Evolutionary conservation across 139 green algal genomes (phyloP).

Genomic region (Axilococcus clingmanii): DNA sequence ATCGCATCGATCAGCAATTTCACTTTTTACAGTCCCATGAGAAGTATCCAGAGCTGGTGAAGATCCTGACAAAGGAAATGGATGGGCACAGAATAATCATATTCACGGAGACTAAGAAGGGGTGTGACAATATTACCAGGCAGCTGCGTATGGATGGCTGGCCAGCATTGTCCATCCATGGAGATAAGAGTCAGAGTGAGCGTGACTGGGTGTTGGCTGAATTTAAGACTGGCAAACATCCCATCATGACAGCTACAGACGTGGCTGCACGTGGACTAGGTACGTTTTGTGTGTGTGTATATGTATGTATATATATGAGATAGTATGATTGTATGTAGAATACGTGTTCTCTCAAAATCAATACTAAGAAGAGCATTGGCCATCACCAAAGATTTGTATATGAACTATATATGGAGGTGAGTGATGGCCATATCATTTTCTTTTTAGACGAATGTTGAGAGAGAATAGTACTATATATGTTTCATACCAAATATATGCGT

Average conservation of each 20-base stretch:
- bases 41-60: constrained; percentile 39
- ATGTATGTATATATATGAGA: constrained; percentile 1
- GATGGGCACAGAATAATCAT: constrained; percentile 58
- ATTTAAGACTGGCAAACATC: constrained; percentile 77
- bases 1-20: constrained; percentile 75
- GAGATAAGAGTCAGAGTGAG: constrained; percentile 92
- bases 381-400: background rate
- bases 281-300: constrained; percentile 26
- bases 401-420: background rate
- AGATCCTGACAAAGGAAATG: constrained; percentile 65
- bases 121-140: constrained; percentile 77
- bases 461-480: background rate
- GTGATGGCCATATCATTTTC: background rate
- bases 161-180: constrained; percentile 78
- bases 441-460: no score
- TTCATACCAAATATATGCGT: background rate
- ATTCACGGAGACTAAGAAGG: constrained; percentile 89
- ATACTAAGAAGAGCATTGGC: background rate
- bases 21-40: constrained; percentile 47
- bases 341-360: no score
- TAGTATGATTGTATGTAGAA: no score
- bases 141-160: constrained; percentile 77
- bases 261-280: constrained; percentile 82
- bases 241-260: constrained; percentile 93
- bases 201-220: constrained; percentile 83